Evolutionary conservation across 306 rosid species (phyloP), one percentile per base, ranked within the genome.

Genomic region (Cicer chorassanicum): DNA sequence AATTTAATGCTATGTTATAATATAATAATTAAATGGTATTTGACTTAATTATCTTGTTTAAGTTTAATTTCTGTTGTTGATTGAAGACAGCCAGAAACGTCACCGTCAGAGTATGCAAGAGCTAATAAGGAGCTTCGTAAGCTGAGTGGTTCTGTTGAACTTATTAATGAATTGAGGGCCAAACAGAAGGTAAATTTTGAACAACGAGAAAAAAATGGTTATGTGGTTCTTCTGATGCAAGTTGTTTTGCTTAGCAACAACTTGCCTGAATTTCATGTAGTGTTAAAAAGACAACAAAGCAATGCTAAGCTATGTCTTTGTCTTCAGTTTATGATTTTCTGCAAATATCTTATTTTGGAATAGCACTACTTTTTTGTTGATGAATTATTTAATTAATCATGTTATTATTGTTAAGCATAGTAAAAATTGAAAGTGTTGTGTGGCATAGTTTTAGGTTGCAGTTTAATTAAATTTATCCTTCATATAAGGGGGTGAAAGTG

Each of bases 101-200:
- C 93, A 21, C 96, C 97, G 10, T 77, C 87, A 15, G 97, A 91
- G 78, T 91, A 84, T 75, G 96, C 96, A 10, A 84, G 78, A 84
- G 97, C 96, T 41, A 91, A 89, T 67, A 93, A 91, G 90, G 98
- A 93, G 91, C 97, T 93, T 62, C 87, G 90, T 39, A 89, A 83
- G 75, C 82, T 93, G 49, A 83, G 92, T 68, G 82, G 84, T 64
- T 83, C 92, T 38, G 66, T 87, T 82, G 86, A 88, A 70, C 96
- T 93, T 76, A 88, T 93, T 14, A 63, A 61, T 65, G 83, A 88
- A 51, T 68, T 91, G 84, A 88, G 96, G 83, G 81, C 89, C 61
- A 86, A 70, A 77, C 93, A 89, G 79, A 91, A 93, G 96, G 98
- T 93, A 81, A 68, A 24, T 24, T 24, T 24, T 24, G 1, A 1